These are phyloP conservation scores for Ceratobasidium papillatum DNA, from an alignment of 1,284 basidiomycete species.

Conservation along the genomic window DNA sequence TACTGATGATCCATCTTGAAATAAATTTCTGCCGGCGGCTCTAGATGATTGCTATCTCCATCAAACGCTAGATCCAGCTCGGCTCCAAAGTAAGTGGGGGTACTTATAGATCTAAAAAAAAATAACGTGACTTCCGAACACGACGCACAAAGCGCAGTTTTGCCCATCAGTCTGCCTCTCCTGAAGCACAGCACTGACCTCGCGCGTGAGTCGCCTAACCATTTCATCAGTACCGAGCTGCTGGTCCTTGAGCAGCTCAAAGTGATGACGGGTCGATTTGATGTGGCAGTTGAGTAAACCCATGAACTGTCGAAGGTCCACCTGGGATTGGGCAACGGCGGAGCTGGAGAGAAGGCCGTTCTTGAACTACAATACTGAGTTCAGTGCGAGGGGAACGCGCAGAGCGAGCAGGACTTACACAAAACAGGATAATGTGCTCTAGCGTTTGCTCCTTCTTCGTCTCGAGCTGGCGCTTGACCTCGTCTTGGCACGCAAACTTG, in stretches of 20 bases:
- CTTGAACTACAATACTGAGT: neutral
- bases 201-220: neutral
- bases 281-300: neutral
- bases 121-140: neutral
- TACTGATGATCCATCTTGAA: too few species aligned
- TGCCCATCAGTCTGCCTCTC: neutral
- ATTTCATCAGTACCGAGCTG: neutral
- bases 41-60: too few species aligned
- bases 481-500: neutral
- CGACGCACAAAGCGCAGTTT: too few species aligned
- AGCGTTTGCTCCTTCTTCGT: neutral
- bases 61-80: too few species aligned
- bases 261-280: too few species aligned
- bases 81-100: too few species aligned
- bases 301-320: neutral
- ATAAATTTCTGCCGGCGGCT: too few species aligned
- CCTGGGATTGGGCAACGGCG: neutral
- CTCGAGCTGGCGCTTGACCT: neutral
- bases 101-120: too few species aligned
- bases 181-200: neutral
- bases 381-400: neutral
- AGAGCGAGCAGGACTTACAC: neutral
- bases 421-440: neutral
- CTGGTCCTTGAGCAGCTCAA: neutral
- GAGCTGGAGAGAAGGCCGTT: neutral